These are phyloP conservation scores for Chloranthus sessilifolius DNA, from an alignment of 164 flowering plant species.

Conservation along the genomic window DNA sequence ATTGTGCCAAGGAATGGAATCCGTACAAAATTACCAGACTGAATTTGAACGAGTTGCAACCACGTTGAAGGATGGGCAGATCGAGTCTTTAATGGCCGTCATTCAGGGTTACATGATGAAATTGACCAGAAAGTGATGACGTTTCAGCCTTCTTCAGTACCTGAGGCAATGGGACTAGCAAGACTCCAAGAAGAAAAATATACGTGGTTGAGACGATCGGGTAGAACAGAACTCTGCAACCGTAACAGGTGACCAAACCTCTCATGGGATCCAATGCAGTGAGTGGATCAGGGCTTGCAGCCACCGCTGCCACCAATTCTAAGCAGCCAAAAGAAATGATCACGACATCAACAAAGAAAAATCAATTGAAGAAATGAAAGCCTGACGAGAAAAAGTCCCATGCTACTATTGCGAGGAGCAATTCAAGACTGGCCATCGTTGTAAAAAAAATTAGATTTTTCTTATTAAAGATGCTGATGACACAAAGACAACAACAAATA, in stretches of 20 bases:
- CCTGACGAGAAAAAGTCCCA: background rate
- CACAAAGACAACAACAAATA: too few species aligned
- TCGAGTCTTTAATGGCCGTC: background rate
- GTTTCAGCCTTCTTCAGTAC: background rate
- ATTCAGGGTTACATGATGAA: background rate
- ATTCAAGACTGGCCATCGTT: background rate
- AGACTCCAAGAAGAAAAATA: background rate
- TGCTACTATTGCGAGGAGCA: slow-evolving; percentile 1
- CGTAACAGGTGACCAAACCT: too few species aligned
- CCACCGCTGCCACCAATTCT: background rate
- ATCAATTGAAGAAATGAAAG: background rate
- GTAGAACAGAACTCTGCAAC: too few species aligned
- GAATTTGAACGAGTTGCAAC: background rate
- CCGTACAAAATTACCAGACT: background rate
- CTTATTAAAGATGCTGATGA: background rate
- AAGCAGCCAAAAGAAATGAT: too few species aligned
- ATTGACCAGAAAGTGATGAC: background rate
- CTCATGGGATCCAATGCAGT: too few species aligned
- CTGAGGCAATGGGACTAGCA: background rate
- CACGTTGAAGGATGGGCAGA: too few species aligned
- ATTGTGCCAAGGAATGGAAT: background rate
- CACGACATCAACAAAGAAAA: background rate
- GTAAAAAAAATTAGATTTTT: background rate
- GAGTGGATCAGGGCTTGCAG: too few species aligned
- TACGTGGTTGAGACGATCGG: too few species aligned